Evolutionary conservation across 495 filamentous ascomycete genomes (phyloP), one percentile per base, ranked within the genome.

Genomic region (Aspergillus diversus): DNA sequence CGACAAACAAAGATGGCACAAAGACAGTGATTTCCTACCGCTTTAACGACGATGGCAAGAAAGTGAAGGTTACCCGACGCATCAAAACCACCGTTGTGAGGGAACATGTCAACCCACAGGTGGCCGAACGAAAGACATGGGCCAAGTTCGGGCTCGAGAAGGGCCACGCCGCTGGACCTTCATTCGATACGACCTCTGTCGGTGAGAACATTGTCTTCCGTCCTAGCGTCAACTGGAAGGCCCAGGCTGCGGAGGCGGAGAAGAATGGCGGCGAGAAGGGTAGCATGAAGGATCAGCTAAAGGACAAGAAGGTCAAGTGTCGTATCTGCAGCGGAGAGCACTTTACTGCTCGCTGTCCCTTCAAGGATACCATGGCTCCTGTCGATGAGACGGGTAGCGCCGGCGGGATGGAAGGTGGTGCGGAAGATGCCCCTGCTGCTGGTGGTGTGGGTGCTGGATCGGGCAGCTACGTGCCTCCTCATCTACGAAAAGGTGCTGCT

Each of bases 271-370:
- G 78, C 67, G 92, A 93, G 75, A 85, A 81, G 75, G 79, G 79
- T 53, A 84, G 84, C 69, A 88, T 97, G 82, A 95, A 93, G 83
- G 92, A 92, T 67, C 86, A 92, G 83, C 83, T 97, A 62, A 97
- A 94, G 87, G 92, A 97, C 79, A 97, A 97, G 86, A 97, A 97
- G 84, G 96, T 99, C 80, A 97, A 97, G 84, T 99, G 95, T 79
- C 88, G 95, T 82, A 98, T 99, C 73, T 99, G 95, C 80, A 90
- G 88, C 75, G 95, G 96, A 67, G 96, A 98, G 81, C 95, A 99
- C 84, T 99, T 97, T 81, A 99, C 95, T 5, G 92, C 94, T 33
- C 87, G 94, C 71, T 99, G 84, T 89, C 93, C 89, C 32, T 92
- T 90, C 78, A 92, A 91, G 79, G 89, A 91, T 69, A 92, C 89